These are phyloP conservation scores for Agaricus subrufescens DNA, from an alignment of 768 basidiomycete species.

Conservation along the genomic window DNA sequence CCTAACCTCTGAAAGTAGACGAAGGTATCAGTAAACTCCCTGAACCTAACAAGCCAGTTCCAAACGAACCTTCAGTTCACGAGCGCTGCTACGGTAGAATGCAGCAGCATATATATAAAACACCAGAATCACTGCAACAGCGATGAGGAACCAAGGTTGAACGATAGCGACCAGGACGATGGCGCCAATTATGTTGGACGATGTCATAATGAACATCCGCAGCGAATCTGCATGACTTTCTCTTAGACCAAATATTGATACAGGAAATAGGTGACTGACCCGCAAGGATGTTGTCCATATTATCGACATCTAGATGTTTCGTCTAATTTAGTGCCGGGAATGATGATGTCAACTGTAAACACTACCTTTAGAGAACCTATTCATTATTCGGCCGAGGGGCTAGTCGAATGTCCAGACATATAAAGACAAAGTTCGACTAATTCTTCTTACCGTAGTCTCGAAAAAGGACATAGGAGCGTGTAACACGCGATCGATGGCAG, in stretches of 20 bases:
- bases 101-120: conserved; percentile 67
- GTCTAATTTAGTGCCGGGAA: conserved; percentile 1
- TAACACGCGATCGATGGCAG: conserved; percentile 65
- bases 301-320: conserved; percentile 57
- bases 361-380: conserved; percentile 78
- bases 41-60: background rate
- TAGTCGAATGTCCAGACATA: conserved; percentile 19
- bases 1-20: conserved; percentile 44
- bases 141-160: conserved; percentile 82
- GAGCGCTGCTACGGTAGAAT: conserved; percentile 83
- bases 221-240: conserved; percentile 47
- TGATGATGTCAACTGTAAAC: background rate
- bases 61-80: conserved; percentile 71
- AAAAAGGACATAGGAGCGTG: conserved; percentile 89
- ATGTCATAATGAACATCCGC: conserved; percentile 65
- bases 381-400: conserved; percentile 86
- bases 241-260: background rate
- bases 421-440: background rate
- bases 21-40: conserved; percentile 1
- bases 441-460: conserved; percentile 63
- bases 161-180: conserved; percentile 75
- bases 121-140: conserved; percentile 52
- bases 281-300: conserved; percentile 70
- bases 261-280: conserved; percentile 24
- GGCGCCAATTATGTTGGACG: conserved; percentile 65